A percentile compares a stretch with the other conserved stretches of the same genome.
Evolutionary conservation across 2,329 filamentous ascomycete genomes (phyloP).

Genomic region (Fusarium graminum): DNA sequence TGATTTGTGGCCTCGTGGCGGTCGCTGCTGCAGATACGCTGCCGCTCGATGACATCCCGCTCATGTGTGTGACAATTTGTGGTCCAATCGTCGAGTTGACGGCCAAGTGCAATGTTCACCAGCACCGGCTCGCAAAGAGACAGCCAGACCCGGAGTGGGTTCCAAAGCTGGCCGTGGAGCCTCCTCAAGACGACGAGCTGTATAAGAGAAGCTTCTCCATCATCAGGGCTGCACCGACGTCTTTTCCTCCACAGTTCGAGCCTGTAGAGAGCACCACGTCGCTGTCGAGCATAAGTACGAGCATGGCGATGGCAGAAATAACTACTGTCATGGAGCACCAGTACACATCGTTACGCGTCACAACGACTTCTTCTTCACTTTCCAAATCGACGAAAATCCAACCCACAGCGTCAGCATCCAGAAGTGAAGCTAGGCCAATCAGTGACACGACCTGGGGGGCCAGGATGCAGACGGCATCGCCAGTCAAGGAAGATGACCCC

Average conservation of each 20-base stretch:
- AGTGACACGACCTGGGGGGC: slow-evolving; percentile 19
- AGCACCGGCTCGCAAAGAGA: slow-evolving; percentile 48
- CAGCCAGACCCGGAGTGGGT: slow-evolving; percentile 37
- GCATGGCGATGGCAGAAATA: slow-evolving; percentile 17
- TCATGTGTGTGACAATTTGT: slow-evolving; percentile 58
- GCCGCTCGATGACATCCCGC: slow-evolving; percentile 54
- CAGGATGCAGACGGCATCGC: slow-evolving; percentile 33
- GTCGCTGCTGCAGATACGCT: slow-evolving; percentile 51
- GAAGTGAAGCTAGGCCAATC: slow-evolving; percentile 4
- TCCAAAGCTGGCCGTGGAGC: slow-evolving; percentile 42
- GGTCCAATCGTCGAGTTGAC: slow-evolving; percentile 60
- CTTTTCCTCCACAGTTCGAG: slow-evolving; percentile 44
- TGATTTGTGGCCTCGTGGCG: slow-evolving; percentile 50
- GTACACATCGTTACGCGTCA: slow-evolving; percentile 4
- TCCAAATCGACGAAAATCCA: slow-evolving; percentile 17
- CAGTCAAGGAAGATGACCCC: slow-evolving; percentile 41
- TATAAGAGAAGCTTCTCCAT: slow-evolving; percentile 49
- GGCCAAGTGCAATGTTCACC: slow-evolving; percentile 52
- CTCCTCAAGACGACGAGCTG: slow-evolving; percentile 20
- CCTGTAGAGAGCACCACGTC: slow-evolving; percentile 24
- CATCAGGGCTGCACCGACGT: slow-evolving; percentile 52
- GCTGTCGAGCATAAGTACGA: slow-evolving; percentile 24
- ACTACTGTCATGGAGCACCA: slow-evolving; percentile 17
- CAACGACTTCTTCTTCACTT: slow-evolving; percentile 19
- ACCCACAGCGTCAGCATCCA: slow-evolving; percentile 16